Evolutionary conservation across 1,284 basidiomycete species (phyloP).

Genomic region (Acaromyces ingoldii): DNA sequence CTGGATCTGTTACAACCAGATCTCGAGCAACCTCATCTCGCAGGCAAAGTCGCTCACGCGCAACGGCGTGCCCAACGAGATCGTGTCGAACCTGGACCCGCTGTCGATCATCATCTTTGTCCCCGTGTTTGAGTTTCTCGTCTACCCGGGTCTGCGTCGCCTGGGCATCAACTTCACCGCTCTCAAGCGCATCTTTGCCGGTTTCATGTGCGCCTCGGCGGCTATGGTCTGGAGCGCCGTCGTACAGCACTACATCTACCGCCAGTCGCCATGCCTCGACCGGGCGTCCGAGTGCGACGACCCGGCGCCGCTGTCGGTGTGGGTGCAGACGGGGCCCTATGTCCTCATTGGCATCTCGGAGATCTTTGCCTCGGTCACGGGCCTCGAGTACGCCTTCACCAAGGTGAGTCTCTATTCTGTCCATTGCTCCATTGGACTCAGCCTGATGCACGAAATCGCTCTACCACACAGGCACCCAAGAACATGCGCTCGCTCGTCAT

Average conservation of each 20-base stretch:
- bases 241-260: conserved; percentile 57
- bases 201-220: conserved; percentile 59
- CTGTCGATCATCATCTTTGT: conserved; percentile 56
- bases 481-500: conserved; percentile 53
- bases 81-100: conserved; percentile 74
- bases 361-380: conserved; percentile 78
- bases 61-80: conserved; percentile 69
- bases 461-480: conserved; percentile 53
- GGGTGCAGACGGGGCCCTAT: conserved; percentile 55
- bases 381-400: conserved; percentile 75
- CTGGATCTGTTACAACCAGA: conserved; percentile 55
- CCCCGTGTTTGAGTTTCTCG: conserved; percentile 55
- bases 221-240: conserved; percentile 64
- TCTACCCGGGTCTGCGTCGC: conserved; percentile 69
- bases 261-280: conserved; percentile 57
- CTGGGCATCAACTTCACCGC: conserved; percentile 62
- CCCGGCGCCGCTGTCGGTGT: conserved; percentile 36
- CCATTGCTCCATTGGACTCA: too few relatives aligned
- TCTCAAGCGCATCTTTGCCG: conserved; percentile 62
- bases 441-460: too few relatives aligned
- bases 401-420: too few relatives aligned
- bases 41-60: conserved; percentile 56
- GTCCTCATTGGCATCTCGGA: conserved; percentile 55
- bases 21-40: conserved; percentile 65
- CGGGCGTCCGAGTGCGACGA: conserved; percentile 19